Evolutionary conservation across 2,329 filamentous ascomycete species (phyloP).

Genomic region (Trichoderma hamatum): DNA sequence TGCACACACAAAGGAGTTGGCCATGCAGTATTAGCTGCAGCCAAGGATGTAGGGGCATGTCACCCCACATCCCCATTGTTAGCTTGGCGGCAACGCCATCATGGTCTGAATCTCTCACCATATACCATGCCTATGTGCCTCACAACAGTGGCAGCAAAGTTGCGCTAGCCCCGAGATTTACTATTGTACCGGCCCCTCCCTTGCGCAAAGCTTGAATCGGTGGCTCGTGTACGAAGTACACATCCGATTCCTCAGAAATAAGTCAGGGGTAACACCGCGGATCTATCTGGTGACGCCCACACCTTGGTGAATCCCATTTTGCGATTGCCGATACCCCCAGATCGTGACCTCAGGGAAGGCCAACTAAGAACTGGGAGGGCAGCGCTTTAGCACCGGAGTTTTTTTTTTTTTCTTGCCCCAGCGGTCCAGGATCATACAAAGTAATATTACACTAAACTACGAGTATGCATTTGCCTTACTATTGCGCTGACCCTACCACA

Average conservation of each 20-base stretch:
- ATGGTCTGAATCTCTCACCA: constrained; percentile 11
- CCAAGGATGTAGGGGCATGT: constrained; percentile 22
- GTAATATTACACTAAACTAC: neutral
- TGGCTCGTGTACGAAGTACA: constrained; percentile 16
- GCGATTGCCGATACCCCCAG: constrained; percentile 25
- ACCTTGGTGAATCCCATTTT: constrained; percentile 12
- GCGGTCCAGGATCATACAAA: neutral
- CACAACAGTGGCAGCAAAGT: constrained; percentile 17
- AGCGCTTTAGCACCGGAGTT: constrained; percentile 4
- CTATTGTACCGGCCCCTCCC: constrained; percentile 3
- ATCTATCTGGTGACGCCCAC: constrained; percentile 25
- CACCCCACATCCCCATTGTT: constrained; percentile 20
- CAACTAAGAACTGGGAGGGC: constrained; percentile 12
- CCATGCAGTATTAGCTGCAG: constrained; percentile 15
- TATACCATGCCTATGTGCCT: constrained; percentile 4
- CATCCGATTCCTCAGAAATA: constrained; percentile 9
- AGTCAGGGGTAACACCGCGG: constrained; percentile 27
- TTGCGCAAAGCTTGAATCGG: neutral
- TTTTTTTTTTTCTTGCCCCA: neutral
- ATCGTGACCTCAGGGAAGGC: neutral
- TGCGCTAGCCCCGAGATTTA: constrained; percentile 18
- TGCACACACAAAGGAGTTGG: neutral
- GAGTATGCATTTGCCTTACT: neutral
- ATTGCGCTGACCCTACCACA: constrained; percentile 10
- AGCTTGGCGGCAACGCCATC: constrained; percentile 4